Percentiles rank a stretch among this genome's conserved stretches.
Evolutionary conservation across 768 basidiomycete species (phyloP).

Genomic region (Psilocybe sp.): DNA sequence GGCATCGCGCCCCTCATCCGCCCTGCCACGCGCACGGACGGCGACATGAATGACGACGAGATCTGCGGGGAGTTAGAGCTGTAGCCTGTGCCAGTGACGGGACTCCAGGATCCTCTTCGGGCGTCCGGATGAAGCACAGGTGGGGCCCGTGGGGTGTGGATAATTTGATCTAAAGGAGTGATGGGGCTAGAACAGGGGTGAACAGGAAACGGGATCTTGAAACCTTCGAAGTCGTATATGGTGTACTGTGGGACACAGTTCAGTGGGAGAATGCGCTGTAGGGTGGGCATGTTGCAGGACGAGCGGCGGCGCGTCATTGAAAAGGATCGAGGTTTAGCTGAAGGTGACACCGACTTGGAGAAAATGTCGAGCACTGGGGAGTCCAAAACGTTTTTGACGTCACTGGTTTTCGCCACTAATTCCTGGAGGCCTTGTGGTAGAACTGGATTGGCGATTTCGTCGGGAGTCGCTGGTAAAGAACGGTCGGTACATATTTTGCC

Average conservation of each 20-base stretch:
- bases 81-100: too few relatives aligned
- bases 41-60: too few relatives aligned
- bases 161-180: slow-evolving; percentile 10
- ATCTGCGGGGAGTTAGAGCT: too few relatives aligned
- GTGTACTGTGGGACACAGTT: background rate
- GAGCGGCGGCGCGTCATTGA: slow-evolving; percentile 1
- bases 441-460: too few relatives aligned
- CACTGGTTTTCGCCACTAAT: too few relatives aligned
- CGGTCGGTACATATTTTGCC: too few relatives aligned
- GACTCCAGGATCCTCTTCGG: background rate
- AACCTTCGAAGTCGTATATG: background rate
- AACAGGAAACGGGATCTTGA: background rate
- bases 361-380: background rate
- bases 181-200: slow-evolving; percentile 5
- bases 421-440: too few relatives aligned
- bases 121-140: slow-evolving; percentile 1
- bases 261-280: background rate
- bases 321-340: background rate
- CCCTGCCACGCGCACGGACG: too few relatives aligned
- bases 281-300: slow-evolving; percentile 1
- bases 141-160: slow-evolving; percentile 9
- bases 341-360: too few relatives aligned
- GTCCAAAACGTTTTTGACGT: too few relatives aligned
- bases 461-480: too few relatives aligned
- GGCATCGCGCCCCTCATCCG: background rate